A percentile compares a stretch with the other conserved stretches of the same genome.
Evolutionary conservation across 2,329 filamentous ascomycete genomes (phyloP).

Genomic region (Falciphora oryzae): DNA sequence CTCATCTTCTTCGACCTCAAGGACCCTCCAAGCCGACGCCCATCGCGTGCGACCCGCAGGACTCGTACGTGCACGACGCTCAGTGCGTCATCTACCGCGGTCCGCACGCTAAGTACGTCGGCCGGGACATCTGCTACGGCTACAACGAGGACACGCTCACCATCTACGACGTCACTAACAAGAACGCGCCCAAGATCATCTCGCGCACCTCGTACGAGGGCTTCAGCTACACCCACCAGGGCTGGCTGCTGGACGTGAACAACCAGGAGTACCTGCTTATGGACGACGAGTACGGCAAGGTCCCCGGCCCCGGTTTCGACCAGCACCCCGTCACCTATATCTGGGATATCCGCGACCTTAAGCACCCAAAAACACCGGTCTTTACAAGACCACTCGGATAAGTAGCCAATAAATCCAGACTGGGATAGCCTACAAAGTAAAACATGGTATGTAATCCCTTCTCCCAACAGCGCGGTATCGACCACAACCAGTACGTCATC

Average conservation of each 20-base stretch:
- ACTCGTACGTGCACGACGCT: conserved; percentile 57
- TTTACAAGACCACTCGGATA: conserved; percentile 26
- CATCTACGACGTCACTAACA: conserved; percentile 47
- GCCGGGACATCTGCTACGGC: conserved; percentile 49
- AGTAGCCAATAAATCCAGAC: too few species aligned
- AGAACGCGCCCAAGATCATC: conserved; percentile 38
- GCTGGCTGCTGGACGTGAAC: conserved; percentile 41
- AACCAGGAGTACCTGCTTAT: conserved; percentile 39
- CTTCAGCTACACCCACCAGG: conserved; percentile 52
- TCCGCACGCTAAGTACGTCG: conserved; percentile 40
- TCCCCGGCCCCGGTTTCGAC: conserved; percentile 7
- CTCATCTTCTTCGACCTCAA: conserved; percentile 54
- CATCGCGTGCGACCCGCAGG: conserved; percentile 49
- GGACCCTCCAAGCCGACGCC: conserved; percentile 47
- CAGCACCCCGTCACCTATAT: conserved; percentile 42
- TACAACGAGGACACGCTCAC: conserved; percentile 49
- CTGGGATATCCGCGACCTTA: conserved; percentile 39
- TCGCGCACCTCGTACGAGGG: conserved; percentile 51
- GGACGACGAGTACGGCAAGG: conserved; percentile 43
- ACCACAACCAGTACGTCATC: conserved; percentile 40
- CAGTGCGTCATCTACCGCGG: conserved; percentile 51
- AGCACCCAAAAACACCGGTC: conserved; percentile 34
- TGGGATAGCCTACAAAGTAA: too few species aligned
- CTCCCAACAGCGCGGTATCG: conserved; percentile 26
- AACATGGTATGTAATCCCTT: too few species aligned